These are phyloP conservation scores for Candida silvatica DNA, from an alignment of 805 yeast species.

Conservation along the genomic window DNA sequence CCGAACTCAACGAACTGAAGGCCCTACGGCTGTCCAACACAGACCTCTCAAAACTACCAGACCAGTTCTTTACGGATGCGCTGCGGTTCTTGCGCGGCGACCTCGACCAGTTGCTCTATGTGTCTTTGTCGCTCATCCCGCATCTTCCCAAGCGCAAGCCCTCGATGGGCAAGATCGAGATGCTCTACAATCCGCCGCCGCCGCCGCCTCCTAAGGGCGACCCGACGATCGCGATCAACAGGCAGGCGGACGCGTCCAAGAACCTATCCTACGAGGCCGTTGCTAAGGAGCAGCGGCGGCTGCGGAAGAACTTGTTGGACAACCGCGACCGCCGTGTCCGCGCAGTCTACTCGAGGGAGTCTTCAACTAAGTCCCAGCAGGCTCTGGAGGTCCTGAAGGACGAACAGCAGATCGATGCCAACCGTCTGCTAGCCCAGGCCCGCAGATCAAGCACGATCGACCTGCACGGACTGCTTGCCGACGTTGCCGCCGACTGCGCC, in stretches of 20 bases:
- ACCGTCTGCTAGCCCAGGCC: constrained; percentile 6
- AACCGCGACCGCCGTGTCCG: not conserved
- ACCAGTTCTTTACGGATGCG: constrained; percentile 30
- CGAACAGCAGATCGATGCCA: not conserved
- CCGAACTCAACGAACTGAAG: constrained; percentile 28
- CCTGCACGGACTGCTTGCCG: constrained; percentile 45
- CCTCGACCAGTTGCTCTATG: constrained; percentile 26
- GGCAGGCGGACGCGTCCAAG: not conserved
- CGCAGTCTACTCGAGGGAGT: not conserved
- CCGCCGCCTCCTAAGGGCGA: not conserved
- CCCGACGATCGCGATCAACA: not conserved
- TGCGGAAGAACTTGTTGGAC: not conserved
- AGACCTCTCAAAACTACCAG: constrained; percentile 26
- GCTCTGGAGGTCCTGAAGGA: not conserved
- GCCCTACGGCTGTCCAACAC: constrained; percentile 26
- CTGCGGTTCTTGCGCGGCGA: constrained; percentile 38
- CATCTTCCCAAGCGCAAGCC: not conserved
- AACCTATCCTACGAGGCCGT: not conserved
- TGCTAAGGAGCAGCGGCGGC: no score
- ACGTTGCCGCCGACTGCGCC: constrained; percentile 35
- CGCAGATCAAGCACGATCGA: constrained; percentile 31
- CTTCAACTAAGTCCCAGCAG: not conserved
- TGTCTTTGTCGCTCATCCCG: constrained; percentile 20
- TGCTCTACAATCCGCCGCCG: no score
- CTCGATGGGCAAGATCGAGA: not conserved